Conservation (phyloP, 2,329 filamentous ascomycete genomes). For the Madurella mycetomatis region DNA sequence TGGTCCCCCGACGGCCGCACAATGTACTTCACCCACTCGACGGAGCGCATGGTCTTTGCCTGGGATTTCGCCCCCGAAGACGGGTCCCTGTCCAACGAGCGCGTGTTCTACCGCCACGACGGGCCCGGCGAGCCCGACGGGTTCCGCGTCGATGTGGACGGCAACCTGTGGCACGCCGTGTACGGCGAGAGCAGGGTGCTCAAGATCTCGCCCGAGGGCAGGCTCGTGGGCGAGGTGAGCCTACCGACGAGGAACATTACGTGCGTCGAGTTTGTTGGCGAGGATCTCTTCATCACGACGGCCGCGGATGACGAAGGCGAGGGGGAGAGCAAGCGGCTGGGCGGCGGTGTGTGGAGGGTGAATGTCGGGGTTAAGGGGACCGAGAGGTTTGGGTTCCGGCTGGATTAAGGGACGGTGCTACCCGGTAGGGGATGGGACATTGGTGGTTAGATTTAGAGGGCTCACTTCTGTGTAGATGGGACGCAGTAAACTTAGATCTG, state of each 20-base stretch:
- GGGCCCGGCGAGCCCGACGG: slow-evolving; percentile 71
- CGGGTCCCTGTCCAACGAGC: slow-evolving; percentile 62
- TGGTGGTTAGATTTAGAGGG: no score
- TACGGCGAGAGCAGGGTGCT: slow-evolving; percentile 74
- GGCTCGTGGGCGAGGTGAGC: slow-evolving; percentile 68
- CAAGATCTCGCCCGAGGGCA: slow-evolving; percentile 64
- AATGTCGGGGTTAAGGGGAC: slow-evolving; percentile 69
- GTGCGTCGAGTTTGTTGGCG: slow-evolving; percentile 75
- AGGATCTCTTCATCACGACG: slow-evolving; percentile 72
- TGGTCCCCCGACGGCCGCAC: slow-evolving; percentile 70
- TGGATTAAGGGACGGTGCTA: neutral
- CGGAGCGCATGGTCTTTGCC: slow-evolving; percentile 63
- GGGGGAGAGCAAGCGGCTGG: slow-evolving; percentile 58
- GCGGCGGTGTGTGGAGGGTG: slow-evolving; percentile 70
- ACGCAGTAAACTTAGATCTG: no score
- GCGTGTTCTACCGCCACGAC: slow-evolving; percentile 68
- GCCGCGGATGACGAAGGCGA: slow-evolving; percentile 63
- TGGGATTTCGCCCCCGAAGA: slow-evolving; percentile 68
- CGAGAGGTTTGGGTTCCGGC: slow-evolving; percentile 57
- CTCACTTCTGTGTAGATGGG: no score
- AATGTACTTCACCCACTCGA: slow-evolving; percentile 81
- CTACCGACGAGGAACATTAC: slow-evolving; percentile 77
- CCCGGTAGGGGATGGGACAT: no score
- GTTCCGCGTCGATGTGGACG: slow-evolving; percentile 76
- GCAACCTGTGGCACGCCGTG: slow-evolving; percentile 85